Base-by-base conservation (phyloP, 495 filamentous ascomycete species). In the Penicillium simplicissimum region DNA sequence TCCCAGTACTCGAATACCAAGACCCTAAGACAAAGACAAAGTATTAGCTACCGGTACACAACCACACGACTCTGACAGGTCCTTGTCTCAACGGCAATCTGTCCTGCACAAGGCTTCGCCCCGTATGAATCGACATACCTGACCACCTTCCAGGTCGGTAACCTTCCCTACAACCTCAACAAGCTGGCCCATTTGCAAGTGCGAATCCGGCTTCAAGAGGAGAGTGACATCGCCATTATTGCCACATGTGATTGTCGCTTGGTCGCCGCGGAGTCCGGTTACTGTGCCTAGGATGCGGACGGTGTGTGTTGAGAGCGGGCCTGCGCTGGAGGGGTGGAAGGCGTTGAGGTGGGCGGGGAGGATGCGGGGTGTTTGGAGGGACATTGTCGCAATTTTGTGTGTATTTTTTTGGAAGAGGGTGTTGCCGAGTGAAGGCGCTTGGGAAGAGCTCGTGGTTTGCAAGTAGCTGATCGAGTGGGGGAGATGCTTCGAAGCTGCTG, bases 161-260 rank as follows among this genome's bases (percentile, higher is more conserved):
- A 98, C 93, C 75, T 95, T 97, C 55, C 93, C 96, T 43, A 98
- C 88, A 60, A 98, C 77, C 76, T 98, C 96, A 17, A 90, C 87
- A 47, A 90, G 84, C 72, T 91, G 91, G 54, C 90, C 88, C 71
- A 90, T 81, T 53, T 85, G 81, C 40, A 98, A 77, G 72, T 96
- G 91, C 35, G 85, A 83, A 62, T 97, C 93, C 82, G 89, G 80
- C 70, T 90, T 93, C 72, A 97, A 71, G 56, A 88, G 79, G 17
- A 88, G 77, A 21, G 85, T 89, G 52, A 97, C 82, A 52, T 84
- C 83, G 8, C 93, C 94, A 33, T 84, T 70, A 19, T 58, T 68
- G 6, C 86, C 74, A 80, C 88, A 79, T 84, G 84, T 91, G 52
- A 98, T 84, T 2, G 85, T 84, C 10, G 93, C 94, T 33, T 80